These are phyloP conservation scores for Basipetospora chlamydospora DNA, from an alignment of 2,329 filamentous ascomycete species.

Conservation along the genomic window DNA sequence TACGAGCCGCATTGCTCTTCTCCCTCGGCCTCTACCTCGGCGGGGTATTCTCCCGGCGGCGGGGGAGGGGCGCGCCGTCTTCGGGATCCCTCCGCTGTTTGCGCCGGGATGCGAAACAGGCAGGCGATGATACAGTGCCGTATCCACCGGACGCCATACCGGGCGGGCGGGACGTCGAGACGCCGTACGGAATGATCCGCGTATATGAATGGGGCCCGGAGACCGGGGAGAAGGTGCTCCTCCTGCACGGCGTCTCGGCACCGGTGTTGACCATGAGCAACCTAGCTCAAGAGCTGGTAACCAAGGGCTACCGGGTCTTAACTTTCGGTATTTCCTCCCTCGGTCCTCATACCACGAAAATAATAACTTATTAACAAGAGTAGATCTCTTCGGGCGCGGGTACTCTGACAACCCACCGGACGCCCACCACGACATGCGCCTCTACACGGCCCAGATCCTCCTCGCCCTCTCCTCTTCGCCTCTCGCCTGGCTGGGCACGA, in stretches of 20 bases:
- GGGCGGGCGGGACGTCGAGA: conserved; percentile 51
- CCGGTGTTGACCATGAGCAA: conserved; percentile 56
- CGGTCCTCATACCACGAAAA: neutral
- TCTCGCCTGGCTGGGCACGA: conserved; percentile 37
- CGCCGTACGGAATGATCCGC: conserved; percentile 55
- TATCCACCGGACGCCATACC: conserved; percentile 61
- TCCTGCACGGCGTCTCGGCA: conserved; percentile 72
- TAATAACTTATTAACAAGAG: conserved; percentile 1
- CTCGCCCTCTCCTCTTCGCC: conserved; percentile 49
- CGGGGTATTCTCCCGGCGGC: too few relatives aligned
- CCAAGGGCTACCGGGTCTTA: conserved; percentile 60
- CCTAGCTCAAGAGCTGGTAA: conserved; percentile 50
- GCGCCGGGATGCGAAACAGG: too few relatives aligned
- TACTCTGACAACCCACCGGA: conserved; percentile 55
- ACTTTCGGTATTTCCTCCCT: conserved; percentile 41
- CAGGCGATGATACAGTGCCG: too few relatives aligned
- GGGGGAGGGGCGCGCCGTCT: too few relatives aligned
- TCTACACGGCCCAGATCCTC: conserved; percentile 53
- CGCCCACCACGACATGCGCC: conserved; percentile 44
- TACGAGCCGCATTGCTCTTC: too few relatives aligned
- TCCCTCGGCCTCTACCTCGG: too few relatives aligned
- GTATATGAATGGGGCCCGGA: conserved; percentile 73
- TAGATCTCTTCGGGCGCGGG: conserved; percentile 62
- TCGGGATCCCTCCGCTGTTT: too few relatives aligned
- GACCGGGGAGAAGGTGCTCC: conserved; percentile 53